Evolutionary conservation across 2,329 filamentous ascomycete genomes (phyloP).

Genomic region (Penicillium sp.): DNA sequence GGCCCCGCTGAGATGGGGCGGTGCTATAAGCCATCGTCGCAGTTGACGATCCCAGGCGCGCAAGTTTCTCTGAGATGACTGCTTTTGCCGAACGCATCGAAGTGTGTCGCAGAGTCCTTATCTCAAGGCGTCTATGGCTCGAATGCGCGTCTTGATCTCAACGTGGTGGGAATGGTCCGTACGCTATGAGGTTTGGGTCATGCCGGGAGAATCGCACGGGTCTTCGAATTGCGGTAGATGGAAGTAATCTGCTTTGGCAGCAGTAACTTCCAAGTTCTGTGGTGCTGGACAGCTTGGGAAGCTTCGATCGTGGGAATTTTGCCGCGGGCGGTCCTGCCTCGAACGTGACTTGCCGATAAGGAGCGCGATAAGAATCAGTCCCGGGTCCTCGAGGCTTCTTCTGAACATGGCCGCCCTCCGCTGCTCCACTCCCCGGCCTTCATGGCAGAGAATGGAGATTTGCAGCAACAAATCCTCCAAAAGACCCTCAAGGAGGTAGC

Average conservation of each 20-base stretch:
- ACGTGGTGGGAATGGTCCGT: not conserved
- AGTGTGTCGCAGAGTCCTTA: not conserved
- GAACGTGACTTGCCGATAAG: slow-evolving; percentile 17
- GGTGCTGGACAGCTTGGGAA: slow-evolving; percentile 1
- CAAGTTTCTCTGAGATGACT: slow-evolving; percentile 38
- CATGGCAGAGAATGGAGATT: slow-evolving; percentile 47
- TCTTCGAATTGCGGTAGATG: not conserved
- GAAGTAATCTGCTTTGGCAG: not conserved
- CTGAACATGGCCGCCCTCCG: not conserved
- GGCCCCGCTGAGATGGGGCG: slow-evolving; percentile 27
- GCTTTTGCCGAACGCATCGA: slow-evolving; percentile 42
- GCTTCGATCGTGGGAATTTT: slow-evolving; percentile 17
- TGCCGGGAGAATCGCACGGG: not conserved
- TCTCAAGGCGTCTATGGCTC: not conserved
- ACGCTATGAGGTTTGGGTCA: slow-evolving; percentile 12
- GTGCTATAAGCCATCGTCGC: slow-evolving; percentile 30
- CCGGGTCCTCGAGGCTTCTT: not conserved
- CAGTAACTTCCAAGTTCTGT: not conserved
- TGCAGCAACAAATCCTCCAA: slow-evolving; percentile 50
- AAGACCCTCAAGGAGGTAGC: slow-evolving; percentile 51
- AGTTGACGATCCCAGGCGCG: slow-evolving; percentile 22
- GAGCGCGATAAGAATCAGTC: not conserved
- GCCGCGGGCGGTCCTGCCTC: slow-evolving; percentile 21
- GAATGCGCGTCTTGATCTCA: not conserved
- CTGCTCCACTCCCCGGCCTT: slow-evolving; percentile 11